Evolutionary conservation across 257 asterid species (phyloP).

Genomic region (Jasminum sambac): DNA sequence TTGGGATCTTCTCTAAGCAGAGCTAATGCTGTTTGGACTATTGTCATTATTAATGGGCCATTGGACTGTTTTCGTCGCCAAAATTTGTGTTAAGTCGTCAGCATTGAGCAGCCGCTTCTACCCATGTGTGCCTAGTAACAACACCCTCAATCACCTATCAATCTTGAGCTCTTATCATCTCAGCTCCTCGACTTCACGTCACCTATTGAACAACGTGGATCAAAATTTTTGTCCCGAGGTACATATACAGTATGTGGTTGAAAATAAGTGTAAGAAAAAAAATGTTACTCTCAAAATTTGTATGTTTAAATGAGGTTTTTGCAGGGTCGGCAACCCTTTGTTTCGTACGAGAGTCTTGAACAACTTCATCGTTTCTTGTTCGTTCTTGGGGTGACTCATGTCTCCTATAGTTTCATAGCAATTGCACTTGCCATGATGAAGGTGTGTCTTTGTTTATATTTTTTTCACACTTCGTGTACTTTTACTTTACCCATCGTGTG

Average conservation of each 20-base stretch:
- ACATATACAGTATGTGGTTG: no score
- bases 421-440: conserved; percentile 84
- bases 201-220: conserved; percentile 32
- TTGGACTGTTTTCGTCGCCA: conserved; percentile 74
- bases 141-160: conserved; percentile 22
- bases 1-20: conserved; percentile 38
- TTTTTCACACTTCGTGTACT: conserved; percentile 1
- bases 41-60: conserved; percentile 93
- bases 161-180: conserved; percentile 29
- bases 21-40: conserved; percentile 89
- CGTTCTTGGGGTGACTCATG: conserved; percentile 81
- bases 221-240: conserved; percentile 68
- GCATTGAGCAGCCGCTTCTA: conserved; percentile 75
- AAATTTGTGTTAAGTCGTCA: conserved; percentile 82
- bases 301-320: neutral
- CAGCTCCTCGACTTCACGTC: conserved; percentile 49
- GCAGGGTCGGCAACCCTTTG: conserved; percentile 79
- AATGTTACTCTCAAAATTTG: neutral
- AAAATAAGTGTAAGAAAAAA: neutral
- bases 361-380: conserved; percentile 92
- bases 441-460: conserved; percentile 40
- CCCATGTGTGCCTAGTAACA: conserved; percentile 58
- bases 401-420: conserved; percentile 74
- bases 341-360: conserved; percentile 91
- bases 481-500: conserved; percentile 6